Evolutionary conservation across 495 filamentous ascomycete genomes (phyloP).

Genomic region (Penicillium silybi): DNA sequence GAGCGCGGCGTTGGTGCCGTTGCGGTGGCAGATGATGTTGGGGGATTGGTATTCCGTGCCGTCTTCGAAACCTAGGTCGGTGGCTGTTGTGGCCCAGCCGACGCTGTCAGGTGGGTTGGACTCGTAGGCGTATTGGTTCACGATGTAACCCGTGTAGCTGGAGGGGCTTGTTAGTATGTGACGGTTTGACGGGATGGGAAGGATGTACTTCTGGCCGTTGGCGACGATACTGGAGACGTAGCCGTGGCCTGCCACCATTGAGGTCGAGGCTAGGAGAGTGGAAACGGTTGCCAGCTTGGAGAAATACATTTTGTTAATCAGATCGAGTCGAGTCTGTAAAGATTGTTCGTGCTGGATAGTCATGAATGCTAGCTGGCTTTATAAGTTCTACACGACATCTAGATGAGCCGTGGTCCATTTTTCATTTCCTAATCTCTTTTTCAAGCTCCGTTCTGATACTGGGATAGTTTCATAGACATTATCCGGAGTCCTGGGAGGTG

Average conservation of each 20-base stretch:
- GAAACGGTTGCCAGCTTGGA: slow-evolving; percentile 27
- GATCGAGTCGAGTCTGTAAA: not conserved
- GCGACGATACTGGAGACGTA: slow-evolving; percentile 53
- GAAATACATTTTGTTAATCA: slow-evolving; percentile 16
- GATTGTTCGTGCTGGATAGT: not conserved
- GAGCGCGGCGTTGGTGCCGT: slow-evolving; percentile 47
- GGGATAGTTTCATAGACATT: slow-evolving; percentile 15
- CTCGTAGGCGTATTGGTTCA: slow-evolving; percentile 29
- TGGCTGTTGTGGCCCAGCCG: slow-evolving; percentile 53
- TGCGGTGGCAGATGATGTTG: slow-evolving; percentile 68
- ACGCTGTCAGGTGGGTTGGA: slow-evolving; percentile 46
- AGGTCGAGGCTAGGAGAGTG: slow-evolving; percentile 36
- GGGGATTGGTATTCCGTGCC: slow-evolving; percentile 42
- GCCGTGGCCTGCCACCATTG: slow-evolving; percentile 54
- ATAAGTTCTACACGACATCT: not conserved
- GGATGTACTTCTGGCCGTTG: slow-evolving; percentile 41
- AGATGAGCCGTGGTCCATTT: not conserved
- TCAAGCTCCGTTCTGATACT: slow-evolving; percentile 14
- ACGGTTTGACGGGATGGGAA: not conserved
- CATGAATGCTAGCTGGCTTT: not conserved
- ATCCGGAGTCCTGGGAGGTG: not conserved
- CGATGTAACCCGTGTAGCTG: slow-evolving; percentile 34
- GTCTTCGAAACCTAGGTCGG: slow-evolving; percentile 56
- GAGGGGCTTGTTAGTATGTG: not conserved
- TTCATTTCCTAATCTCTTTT: not conserved